phyloP scores from a whole-genome alignment of 345 rosid species.

The Aquilaria malaccensis region DNA sequence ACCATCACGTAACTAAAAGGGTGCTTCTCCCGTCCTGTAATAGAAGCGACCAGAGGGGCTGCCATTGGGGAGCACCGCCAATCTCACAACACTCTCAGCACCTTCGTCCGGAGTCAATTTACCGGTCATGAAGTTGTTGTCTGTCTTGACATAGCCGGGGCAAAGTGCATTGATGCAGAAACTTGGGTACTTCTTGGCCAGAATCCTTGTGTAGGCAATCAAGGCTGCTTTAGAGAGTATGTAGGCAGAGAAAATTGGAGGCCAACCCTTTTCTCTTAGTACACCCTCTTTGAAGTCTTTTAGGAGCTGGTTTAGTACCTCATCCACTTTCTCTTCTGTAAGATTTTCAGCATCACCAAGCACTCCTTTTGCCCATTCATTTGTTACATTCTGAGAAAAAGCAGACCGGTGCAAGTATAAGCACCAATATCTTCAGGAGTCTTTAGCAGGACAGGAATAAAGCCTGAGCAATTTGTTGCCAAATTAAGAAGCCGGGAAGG shows the following conservation, averaged over 20 bases:
- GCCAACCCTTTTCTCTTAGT: slow-evolving; percentile 17
- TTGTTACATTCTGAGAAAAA: slow-evolving; percentile 14
- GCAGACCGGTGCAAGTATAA: no score
- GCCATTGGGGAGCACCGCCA: slow-evolving; percentile 8
- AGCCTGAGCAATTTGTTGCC: no score
- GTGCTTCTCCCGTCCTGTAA: not conserved
- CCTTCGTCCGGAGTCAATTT: slow-evolving; percentile 1
- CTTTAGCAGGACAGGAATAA: no score
- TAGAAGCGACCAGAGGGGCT: slow-evolving; percentile 13
- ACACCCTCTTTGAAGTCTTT: not conserved
- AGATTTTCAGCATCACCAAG: slow-evolving; percentile 11
- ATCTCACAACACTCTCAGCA: slow-evolving; percentile 3
- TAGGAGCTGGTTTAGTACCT: not conserved
- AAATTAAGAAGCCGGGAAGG: no score
- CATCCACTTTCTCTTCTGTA: slow-evolving; percentile 8
- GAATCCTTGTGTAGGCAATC: slow-evolving; percentile 31
- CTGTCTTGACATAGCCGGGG: slow-evolving; percentile 29
- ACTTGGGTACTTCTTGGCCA: slow-evolving; percentile 17
- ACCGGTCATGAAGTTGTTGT: slow-evolving; percentile 11
- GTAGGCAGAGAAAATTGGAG: slow-evolving; percentile 11
- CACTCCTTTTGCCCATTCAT: slow-evolving; percentile 9
- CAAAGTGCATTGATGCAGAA: slow-evolving; percentile 17
- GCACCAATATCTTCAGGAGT: not conserved
- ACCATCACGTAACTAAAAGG: slow-evolving; percentile 12
- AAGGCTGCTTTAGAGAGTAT: slow-evolving; percentile 21